Percentiles rank a stretch among this genome's conserved stretches.
These are phyloP conservation scores for Cyberlindnera suaveolens DNA, from an alignment of 805 yeast genomes.

Conservation along the genomic window DNA sequence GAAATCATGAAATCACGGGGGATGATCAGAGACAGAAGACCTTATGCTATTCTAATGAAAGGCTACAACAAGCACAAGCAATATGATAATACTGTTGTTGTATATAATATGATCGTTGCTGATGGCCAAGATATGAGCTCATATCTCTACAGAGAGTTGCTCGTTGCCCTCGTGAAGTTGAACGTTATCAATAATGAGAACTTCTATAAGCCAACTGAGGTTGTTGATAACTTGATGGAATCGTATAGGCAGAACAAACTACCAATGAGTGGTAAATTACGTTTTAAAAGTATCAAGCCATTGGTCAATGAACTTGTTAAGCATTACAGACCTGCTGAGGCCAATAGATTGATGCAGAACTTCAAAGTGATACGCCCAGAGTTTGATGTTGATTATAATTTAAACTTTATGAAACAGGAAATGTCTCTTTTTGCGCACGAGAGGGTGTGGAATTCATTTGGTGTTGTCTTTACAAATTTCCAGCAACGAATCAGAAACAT, in stretches of 20 bases:
- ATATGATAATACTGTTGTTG: slow-evolving; percentile 23
- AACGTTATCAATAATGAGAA: slow-evolving; percentile 24
- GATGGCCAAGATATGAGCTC: slow-evolving; percentile 22
- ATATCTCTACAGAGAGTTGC: slow-evolving; percentile 23
- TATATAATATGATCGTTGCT: slow-evolving; percentile 24
- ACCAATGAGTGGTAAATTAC: slow-evolving; percentile 21
- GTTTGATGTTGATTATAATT: slow-evolving; percentile 15
- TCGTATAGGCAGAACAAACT: slow-evolving; percentile 19
- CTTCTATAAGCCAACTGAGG: slow-evolving; percentile 23
- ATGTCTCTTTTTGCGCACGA: slow-evolving; percentile 24
- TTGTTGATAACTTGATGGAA: slow-evolving; percentile 26
- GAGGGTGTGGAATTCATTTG: slow-evolving; percentile 28
- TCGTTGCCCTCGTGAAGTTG: slow-evolving; percentile 26
- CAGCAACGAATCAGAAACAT: slow-evolving; percentile 14
- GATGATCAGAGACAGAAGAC: slow-evolving; percentile 16
- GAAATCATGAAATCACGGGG: slow-evolving; percentile 21
- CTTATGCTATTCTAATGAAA: slow-evolving; percentile 27
- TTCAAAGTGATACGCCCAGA: slow-evolving; percentile 25
- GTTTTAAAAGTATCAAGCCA: slow-evolving; percentile 31
- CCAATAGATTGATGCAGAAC: slow-evolving; percentile 26
- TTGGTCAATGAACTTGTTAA: slow-evolving; percentile 27
- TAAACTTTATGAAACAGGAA: slow-evolving; percentile 27
- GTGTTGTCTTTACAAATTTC: slow-evolving; percentile 18
- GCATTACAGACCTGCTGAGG: slow-evolving; percentile 26
- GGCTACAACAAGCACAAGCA: slow-evolving; percentile 23